Evolutionary conservation across 139 green algal species (phyloP), one percentile per base, ranked within the genome.

Genomic region (Pseudopediastrum boryanum): DNA sequence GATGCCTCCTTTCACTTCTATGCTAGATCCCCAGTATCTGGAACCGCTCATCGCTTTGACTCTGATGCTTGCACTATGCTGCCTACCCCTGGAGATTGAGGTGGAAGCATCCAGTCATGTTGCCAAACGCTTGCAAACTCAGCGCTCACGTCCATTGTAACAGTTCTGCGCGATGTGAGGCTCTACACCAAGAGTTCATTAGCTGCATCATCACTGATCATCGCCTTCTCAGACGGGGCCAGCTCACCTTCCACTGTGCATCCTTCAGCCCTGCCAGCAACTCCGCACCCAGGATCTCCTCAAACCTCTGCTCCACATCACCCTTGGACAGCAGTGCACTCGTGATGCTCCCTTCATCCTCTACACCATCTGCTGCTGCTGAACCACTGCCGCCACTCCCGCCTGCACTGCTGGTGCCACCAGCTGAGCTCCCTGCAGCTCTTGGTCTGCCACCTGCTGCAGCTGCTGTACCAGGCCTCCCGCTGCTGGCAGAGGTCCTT

Each of bases 181-280:
- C n/a, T n/a, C n/a, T n/a, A n/a, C n/a, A n/a, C n/a, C n/a, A n/a
- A n/a, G n/a, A n/a, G n/a, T n/a, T n/a, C n/a, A n/a, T n/a, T n/a
- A n/a, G n/a, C n/a, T n/a, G n/a, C n/a, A 16, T n/a, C 13, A 16
- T 13, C 13, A 44, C 62, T 68, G 21, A n/a, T 27, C 33, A 36
- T n/a, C 59, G 36, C 33, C 33, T 13, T 68, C 16, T 42, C 59
- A 68, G 12, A 33, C 29, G 27, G 29, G 3, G 13, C 3, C 46
- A 16, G 12, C 80, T 48, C 51, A 86, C 85, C 84, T 99, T 98
- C 96, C 96, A 99, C 65, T 90, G 77, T 31, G 88, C 68, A 73
- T 87, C 89, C 61, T 82, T 77, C 41, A 98, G 85, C 25, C 83
- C 54, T 35, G 77, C 79, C 13, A 97, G 70, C 13, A 73, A 42